Evolutionary conservation across 2,329 filamentous ascomycete genomes (phyloP), one percentile per base, ranked within the genome.

Genomic region (Clarireedia monteithiana): DNA sequence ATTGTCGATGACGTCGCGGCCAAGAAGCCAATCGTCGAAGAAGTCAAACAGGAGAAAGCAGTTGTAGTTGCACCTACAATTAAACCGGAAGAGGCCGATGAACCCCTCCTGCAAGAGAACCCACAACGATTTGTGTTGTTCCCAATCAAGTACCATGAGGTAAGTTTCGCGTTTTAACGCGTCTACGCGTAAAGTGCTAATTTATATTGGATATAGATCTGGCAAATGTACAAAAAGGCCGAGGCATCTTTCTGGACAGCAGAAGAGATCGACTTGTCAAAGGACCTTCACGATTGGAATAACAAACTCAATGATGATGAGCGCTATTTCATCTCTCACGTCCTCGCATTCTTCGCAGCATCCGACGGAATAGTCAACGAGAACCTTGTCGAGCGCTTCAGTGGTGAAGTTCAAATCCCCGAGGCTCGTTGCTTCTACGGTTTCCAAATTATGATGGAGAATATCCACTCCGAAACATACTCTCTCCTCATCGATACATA

Each of bases 361-460:
- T 99, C 94, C 0, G 94, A 99, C 69, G 94, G 94, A 70, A 99
- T 99, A 64, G 94, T 99, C 80, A 99, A 99, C 72, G 94, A 99
- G 83, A 99, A 99, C 80, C 81, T 99, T 24, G 85, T 99, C 59
- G 91, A 97, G 83, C 89, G 94, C 62, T 99, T 99, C 84, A 95
- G 89, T 69, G 86, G 83, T 63, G 94, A 99, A 76, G 92, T 99
- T 30, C 94, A 99, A 77, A 85, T 97, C 58, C 92, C 94, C 10
- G 94, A 99, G 77, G 94, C 94, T 62, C 91, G 94, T 69, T 99
- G 94, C 85, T 99, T 99, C 82, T 99, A 99, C 74, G 94, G 94
- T 63, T 99, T 99, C 83, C 94, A 99, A 79, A 97, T 97, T 79
- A 99, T 99, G 94, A 97, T 99, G 89, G 94, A 99, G 82, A 99